Base-by-base conservation (phyloP, 1,139 yeast genomes). In the Taphrina populina region DNA sequence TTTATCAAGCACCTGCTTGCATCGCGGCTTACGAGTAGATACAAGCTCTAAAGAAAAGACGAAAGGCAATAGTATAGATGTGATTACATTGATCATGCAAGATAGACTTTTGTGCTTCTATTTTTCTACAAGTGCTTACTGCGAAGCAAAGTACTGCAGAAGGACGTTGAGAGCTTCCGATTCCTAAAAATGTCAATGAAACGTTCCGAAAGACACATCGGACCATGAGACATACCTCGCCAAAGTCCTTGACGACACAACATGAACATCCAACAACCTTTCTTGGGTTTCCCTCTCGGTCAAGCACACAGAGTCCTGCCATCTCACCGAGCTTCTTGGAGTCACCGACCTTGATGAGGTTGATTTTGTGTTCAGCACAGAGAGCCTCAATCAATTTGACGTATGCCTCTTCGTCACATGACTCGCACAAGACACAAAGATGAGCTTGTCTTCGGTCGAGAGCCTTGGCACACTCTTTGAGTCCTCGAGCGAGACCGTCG, bases 401-500 rank as follows among this genome's bases (percentile, higher is more conserved):
- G 81, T 94, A 92, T 68, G 95, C 84, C 72, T 83, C 95, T 82
- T 92, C 98, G 70, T 96, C 92, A 74, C 94, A 97, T 67, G 97
- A 84, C 81, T 92, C 96, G 78, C 95, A 88, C 71, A 92, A 82
- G 73, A 92, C 96, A 80, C 94, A 86, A 75, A 94, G 83, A 79
- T 90, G 95, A 69, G 96, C 99, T 79, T 88, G 94, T 76, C 95
- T 84, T 76, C 86, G 87, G 74, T 96, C 82, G 70, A 92, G 84
- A 76, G 97, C 97, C 87, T 92, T 92, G 73, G 96, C 87, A 69
- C 97, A 95, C 82, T 92, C 98, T 83, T 97, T 92, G 76, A 92
- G 85, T 82, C 99, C 99, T 82, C 99, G 92, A 76, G 97, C 98
- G 78, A 92, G 88, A 79, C 98, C 98, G 76, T 92, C 96, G 83